phyloP scores from a whole-genome alignment of 805 yeast species.

The Saccharomycopsis babjevae region DNA sequence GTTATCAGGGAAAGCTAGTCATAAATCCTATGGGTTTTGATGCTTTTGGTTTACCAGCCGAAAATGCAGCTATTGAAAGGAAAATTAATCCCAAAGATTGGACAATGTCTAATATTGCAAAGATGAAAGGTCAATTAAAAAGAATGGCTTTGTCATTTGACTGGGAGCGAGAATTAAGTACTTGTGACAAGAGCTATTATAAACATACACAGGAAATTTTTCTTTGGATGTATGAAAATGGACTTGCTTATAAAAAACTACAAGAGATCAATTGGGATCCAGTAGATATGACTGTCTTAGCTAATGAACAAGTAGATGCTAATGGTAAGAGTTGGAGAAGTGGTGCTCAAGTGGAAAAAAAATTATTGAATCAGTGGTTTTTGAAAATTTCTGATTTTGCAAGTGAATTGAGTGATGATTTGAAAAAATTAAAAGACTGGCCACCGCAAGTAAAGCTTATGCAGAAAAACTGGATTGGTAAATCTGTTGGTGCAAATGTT shows the following conservation, averaged over 20 bases:
- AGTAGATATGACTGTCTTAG: slow-evolving; percentile 85
- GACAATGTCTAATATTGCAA: slow-evolving; percentile 72
- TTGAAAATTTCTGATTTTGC: slow-evolving; percentile 82
- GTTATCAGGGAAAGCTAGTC: slow-evolving; percentile 67
- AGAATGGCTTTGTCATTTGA: slow-evolving; percentile 79
- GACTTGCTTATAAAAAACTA: slow-evolving; percentile 73
- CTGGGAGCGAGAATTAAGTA: slow-evolving; percentile 85
- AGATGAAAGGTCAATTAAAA: slow-evolving; percentile 78
- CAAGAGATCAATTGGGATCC: slow-evolving; percentile 99
- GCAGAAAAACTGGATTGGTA: slow-evolving; percentile 95
- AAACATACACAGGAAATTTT: slow-evolving; percentile 89
- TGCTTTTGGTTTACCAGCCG: slow-evolving; percentile 97
- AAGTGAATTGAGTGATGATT: slow-evolving; percentile 51
- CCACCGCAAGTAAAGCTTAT: slow-evolving; percentile 79
- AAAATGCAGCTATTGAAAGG: slow-evolving; percentile 91
- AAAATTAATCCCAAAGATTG: slow-evolving; percentile 69
- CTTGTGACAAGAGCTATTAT: slow-evolving; percentile 82
- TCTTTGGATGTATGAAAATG: slow-evolving; percentile 57
- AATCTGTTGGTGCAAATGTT: slow-evolving; percentile 70
- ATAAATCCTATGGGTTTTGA: slow-evolving; percentile 99
- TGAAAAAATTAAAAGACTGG: slow-evolving; percentile 60
- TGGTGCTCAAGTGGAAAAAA: slow-evolving; percentile 87
- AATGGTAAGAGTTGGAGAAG: slow-evolving; percentile 94
- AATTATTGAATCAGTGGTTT: slow-evolving; percentile 83
- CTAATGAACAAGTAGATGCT: slow-evolving; percentile 91